Conservation (phyloP, 352 stramenopile genomes). For the Saprolegnia parasitica region DNA sequence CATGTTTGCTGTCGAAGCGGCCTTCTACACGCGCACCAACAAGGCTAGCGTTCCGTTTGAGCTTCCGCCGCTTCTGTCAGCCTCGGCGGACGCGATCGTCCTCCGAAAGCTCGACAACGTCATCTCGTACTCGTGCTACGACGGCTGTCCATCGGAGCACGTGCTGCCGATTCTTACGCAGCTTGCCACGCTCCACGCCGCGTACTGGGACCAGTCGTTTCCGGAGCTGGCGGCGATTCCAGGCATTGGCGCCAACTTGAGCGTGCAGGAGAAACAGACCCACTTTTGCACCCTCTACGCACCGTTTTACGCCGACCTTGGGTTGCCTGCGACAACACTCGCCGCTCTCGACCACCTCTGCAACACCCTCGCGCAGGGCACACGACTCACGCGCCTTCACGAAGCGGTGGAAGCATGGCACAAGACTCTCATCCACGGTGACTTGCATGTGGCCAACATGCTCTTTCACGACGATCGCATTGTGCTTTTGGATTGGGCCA, state of each 20-base stretch:
- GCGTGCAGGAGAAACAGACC: slow-evolving; percentile 49
- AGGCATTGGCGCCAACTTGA: slow-evolving; percentile 67
- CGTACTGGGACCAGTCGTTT: slow-evolving; percentile 46
- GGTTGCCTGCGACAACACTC: slow-evolving; percentile 35
- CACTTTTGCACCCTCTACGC: slow-evolving; percentile 58
- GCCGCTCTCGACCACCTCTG: slow-evolving; percentile 41
- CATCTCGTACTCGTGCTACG: slow-evolving; percentile 51
- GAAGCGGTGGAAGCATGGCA: slow-evolving; percentile 45
- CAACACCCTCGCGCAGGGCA: slow-evolving; percentile 40
- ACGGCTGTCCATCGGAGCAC: slow-evolving; percentile 50
- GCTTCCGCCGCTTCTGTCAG: slow-evolving; percentile 50
- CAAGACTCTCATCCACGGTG: slow-evolving; percentile 64
- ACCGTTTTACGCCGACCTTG: slow-evolving; percentile 49
- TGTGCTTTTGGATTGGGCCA: slow-evolving; percentile 79
- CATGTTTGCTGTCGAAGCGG: slow-evolving; percentile 77
- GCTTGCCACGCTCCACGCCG: slow-evolving; percentile 61
- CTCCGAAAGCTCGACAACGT: slow-evolving; percentile 52
- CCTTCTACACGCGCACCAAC: slow-evolving; percentile 46
- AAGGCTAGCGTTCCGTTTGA: slow-evolving; percentile 47
- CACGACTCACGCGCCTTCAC: slow-evolving; percentile 44
- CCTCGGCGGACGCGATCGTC: slow-evolving; percentile 66
- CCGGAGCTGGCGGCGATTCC: slow-evolving; percentile 43
- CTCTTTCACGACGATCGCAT: slow-evolving; percentile 44
- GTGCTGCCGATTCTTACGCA: slow-evolving; percentile 45
- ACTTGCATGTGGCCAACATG: slow-evolving; percentile 80